A percentile compares a stretch with the other conserved stretches of the same genome.
Evolutionary conservation across 208 protist species (phyloP).

Genomic region (Endotrypanum monterogeii): DNA sequence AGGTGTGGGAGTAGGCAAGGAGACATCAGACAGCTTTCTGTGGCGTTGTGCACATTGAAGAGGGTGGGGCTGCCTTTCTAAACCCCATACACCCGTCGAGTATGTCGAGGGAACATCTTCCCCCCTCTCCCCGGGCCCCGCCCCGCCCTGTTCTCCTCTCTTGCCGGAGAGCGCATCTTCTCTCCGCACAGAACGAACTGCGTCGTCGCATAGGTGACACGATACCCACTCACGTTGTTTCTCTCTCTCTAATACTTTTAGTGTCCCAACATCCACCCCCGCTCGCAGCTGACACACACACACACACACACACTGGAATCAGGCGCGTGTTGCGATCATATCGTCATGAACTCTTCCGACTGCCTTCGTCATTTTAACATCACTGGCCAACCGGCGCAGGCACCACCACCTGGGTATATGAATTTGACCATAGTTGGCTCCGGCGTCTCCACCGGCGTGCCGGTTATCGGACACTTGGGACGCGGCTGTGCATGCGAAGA

Average conservation of each 20-base stretch:
- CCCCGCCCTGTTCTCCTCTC: too few relatives aligned
- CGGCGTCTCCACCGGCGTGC: constrained; percentile 82
- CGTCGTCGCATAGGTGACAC: too few relatives aligned
- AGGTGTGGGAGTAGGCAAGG: too few relatives aligned
- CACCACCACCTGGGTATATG: constrained; percentile 40
- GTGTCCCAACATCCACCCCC: not conserved
- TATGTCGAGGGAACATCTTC: too few relatives aligned
- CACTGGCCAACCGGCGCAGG: constrained; percentile 12
- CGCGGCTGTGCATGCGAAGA: constrained; percentile 71
- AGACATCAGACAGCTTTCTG: too few relatives aligned
- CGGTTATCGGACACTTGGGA: constrained; percentile 84
- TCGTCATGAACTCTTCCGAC: constrained; percentile 12
- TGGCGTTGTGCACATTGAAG: too few relatives aligned
- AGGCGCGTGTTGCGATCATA: not conserved
- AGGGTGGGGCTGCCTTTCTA: too few relatives aligned
- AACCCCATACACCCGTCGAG: too few relatives aligned
- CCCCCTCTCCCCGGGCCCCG: too few relatives aligned
- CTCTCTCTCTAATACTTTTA: not conserved
- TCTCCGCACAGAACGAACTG: too few relatives aligned
- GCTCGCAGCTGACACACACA: not conserved
- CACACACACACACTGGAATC: not conserved
- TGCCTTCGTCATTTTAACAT: constrained; percentile 6
- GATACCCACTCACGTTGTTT: too few relatives aligned
- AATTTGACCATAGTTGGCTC: constrained; percentile 70
- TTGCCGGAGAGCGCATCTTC: too few relatives aligned